Evolutionary conservation across 1,284 basidiomycete genomes (phyloP).

Genomic region (Sporisorium scitamineum): DNA sequence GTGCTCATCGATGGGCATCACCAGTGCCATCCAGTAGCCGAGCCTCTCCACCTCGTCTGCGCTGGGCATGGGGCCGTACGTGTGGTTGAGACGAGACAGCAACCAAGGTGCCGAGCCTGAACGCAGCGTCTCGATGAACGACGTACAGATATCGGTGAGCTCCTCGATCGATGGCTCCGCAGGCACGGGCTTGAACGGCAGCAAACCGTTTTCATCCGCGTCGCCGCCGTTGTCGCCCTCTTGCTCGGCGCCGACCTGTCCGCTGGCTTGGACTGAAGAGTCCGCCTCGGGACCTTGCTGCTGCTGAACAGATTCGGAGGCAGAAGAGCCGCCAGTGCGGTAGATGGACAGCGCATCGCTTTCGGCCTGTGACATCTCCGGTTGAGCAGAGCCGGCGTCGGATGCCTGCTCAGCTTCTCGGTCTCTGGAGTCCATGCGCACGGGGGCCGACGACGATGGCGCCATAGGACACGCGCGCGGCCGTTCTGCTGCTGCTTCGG

Average conservation of each 20-base stretch:
- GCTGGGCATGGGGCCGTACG: slow-evolving; percentile 60
- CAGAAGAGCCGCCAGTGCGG: slow-evolving; percentile 7
- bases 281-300: neutral
- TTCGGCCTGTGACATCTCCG: slow-evolving; percentile 25
- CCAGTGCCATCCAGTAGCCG: slow-evolving; percentile 81
- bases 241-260: neutral
- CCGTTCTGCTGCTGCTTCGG: slow-evolving; percentile 13
- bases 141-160: slow-evolving; percentile 80
- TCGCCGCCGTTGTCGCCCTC: neutral
- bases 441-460: slow-evolving; percentile 20
- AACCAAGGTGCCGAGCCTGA: slow-evolving; percentile 90
- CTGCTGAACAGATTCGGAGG: neutral
- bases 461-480: slow-evolving; percentile 18
- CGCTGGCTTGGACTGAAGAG: neutral
- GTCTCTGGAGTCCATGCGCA: slow-evolving; percentile 1
- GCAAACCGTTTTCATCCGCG: slow-evolving; percentile 17
- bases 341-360: slow-evolving; percentile 39
- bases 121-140: slow-evolving; percentile 83
- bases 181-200: slow-evolving; percentile 46
- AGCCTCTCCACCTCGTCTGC: slow-evolving; percentile 57
- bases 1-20: slow-evolving; percentile 93
- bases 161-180: slow-evolving; percentile 74
- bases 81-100: slow-evolving; percentile 80
- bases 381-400: slow-evolving; percentile 9
- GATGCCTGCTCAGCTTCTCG: neutral